These are phyloP conservation scores for Quercus aquifolioides DNA, from an alignment of 306 rosid genomes.

Conservation along the genomic window DNA sequence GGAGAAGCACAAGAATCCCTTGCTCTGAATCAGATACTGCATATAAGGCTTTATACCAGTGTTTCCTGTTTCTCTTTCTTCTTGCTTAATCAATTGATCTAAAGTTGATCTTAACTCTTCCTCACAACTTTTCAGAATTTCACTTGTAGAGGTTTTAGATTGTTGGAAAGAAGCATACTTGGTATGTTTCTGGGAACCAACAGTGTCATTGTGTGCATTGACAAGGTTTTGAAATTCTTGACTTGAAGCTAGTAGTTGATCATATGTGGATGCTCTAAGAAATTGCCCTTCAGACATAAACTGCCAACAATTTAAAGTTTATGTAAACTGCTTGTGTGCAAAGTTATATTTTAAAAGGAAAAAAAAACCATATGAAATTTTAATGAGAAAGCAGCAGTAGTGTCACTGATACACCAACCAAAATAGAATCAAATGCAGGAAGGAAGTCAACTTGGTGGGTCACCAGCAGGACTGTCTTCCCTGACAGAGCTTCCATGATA, in stretches of 20 bases:
- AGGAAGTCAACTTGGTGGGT: conserved; percentile 69
- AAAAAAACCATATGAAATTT: not conserved
- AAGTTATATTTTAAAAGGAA: not conserved
- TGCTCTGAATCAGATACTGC: conserved; percentile 47
- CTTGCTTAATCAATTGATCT: conserved; percentile 48
- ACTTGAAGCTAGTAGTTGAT: conserved; percentile 35
- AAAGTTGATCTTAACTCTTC: not conserved
- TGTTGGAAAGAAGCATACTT: not conserved
- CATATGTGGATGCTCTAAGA: conserved; percentile 40
- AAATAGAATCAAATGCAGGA: conserved; percentile 43
- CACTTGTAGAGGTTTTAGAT: conserved; percentile 1
- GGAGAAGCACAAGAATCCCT: conserved; percentile 39
- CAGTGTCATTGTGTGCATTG: conserved; percentile 47
- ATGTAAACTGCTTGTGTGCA: not conserved
- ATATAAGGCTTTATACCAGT: conserved; percentile 49
- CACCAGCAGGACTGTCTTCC: conserved; percentile 53
- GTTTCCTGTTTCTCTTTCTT: conserved; percentile 55
- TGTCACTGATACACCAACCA: conserved; percentile 31
- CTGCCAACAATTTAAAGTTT: conserved; percentile 18
- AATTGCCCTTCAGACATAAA: conserved; percentile 52
- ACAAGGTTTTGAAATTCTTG: conserved; percentile 57
- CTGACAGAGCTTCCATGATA: conserved; percentile 46
- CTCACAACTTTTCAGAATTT: conserved; percentile 20
- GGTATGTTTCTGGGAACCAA: conserved; percentile 27
- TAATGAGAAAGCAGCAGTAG: not conserved